Percentiles rank a stretch among this genome's conserved stretches.
These are phyloP conservation scores for Spatholobus suberectus DNA, from an alignment of 306 rosid genomes.

Conservation along the genomic window DNA sequence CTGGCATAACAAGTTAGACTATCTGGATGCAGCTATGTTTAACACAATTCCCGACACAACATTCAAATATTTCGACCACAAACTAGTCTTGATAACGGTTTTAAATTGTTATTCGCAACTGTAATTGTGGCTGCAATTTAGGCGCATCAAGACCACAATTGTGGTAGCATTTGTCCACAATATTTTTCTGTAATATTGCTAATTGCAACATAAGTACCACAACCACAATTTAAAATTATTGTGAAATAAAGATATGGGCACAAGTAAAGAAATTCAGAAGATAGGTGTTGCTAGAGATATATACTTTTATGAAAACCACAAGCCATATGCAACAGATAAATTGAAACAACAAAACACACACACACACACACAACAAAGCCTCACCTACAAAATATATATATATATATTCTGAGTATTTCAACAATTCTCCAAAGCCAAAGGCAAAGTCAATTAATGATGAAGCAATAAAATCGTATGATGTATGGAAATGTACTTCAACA, in stretches of 20 bases:
- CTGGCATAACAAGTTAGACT: background rate
- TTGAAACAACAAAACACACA: conserved; percentile 17
- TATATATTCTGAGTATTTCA: background rate
- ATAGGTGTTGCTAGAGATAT: background rate
- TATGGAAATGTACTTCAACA: background rate
- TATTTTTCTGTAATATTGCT: background rate
- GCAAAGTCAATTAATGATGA: background rate
- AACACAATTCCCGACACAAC: background rate
- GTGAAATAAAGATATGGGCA: background rate
- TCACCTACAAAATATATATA: background rate
- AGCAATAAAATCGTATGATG: background rate
- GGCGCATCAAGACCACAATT: background rate
- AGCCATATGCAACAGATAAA: background rate
- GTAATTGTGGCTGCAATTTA: background rate
- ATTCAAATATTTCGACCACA: background rate
- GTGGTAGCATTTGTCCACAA: background rate
- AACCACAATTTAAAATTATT: background rate
- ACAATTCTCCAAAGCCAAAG: background rate
- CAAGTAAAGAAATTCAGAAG: background rate
- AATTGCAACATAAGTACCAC: background rate
- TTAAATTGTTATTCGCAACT: background rate
- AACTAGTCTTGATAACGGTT: background rate
- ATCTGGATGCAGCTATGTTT: background rate
- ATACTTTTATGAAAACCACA: background rate
- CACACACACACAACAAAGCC: background rate